Conservation (phyloP, 2,329 filamentous ascomycete genomes). For the Ophiostoma pallidulum region DNA sequence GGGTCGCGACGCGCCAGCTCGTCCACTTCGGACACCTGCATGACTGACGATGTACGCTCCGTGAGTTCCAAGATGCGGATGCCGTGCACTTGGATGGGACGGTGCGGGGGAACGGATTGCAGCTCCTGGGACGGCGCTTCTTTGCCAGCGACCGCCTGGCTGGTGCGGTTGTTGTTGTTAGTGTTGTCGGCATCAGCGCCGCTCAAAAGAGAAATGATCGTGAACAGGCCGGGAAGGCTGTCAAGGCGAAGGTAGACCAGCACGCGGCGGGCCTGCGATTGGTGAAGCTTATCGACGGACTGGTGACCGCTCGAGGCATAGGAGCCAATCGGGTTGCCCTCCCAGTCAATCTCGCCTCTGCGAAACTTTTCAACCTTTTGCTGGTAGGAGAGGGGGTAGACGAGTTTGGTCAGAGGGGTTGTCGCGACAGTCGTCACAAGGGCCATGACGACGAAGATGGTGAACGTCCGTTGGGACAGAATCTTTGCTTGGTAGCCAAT, state of each 20-base stretch:
- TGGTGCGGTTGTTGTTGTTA: constrained; percentile 23
- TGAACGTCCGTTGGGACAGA: constrained; percentile 71
- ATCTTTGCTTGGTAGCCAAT: constrained; percentile 77
- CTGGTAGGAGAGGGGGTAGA: constrained; percentile 62
- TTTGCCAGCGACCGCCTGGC: constrained; percentile 14
- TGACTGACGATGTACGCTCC: constrained; percentile 88
- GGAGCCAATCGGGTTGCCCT: constrained; percentile 32
- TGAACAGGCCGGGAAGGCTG: constrained; percentile 72
- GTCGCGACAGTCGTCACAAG: constrained; percentile 76
- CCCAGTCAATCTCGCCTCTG: constrained; percentile 86
- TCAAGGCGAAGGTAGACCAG: constrained; percentile 78
- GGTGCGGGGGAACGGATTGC: constrained; percentile 27
- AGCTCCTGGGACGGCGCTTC: neutral
- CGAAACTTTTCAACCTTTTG: constrained; percentile 49
- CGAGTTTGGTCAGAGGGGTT: constrained; percentile 60
- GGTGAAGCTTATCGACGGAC: constrained; percentile 24
- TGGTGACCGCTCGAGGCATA: constrained; percentile 18
- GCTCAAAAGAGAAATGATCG: constrained; percentile 72
- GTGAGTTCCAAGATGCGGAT: constrained; percentile 80
- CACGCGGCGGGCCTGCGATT: constrained; percentile 48
- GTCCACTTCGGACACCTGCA: constrained; percentile 79
- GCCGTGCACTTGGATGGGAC: constrained; percentile 65
- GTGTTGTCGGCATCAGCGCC: constrained; percentile 16
- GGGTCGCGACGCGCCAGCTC: constrained; percentile 63
- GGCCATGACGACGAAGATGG: constrained; percentile 92